Conservation (phyloP, 2,329 filamentous ascomycete genomes). For the Clonostachys sp. region DNA sequence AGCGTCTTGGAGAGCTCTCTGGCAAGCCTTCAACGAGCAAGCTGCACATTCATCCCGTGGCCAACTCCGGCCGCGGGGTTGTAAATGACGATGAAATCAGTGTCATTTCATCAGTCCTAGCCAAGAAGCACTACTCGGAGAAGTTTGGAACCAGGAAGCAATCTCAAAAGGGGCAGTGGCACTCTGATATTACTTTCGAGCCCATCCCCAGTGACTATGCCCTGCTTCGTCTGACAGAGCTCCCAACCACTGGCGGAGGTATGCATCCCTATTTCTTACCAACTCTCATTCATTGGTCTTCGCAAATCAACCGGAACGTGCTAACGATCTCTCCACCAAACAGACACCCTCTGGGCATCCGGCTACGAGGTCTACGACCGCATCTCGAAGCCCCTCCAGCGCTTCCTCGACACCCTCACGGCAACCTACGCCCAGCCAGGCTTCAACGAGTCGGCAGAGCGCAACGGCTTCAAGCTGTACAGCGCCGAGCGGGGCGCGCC, state of each 20-base stretch:
- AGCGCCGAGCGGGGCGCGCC: conserved; percentile 38
- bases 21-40: conserved; percentile 51
- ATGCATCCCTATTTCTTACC: conserved; percentile 9
- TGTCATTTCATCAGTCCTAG: conserved; percentile 54
- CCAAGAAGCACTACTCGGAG: conserved; percentile 41
- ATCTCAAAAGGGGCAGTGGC: conserved; percentile 42
- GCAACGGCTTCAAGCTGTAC: conserved; percentile 39
- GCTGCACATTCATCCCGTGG: conserved; percentile 57
- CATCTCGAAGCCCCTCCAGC: conserved; percentile 49
- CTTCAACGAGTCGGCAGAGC: conserved; percentile 42
- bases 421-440: conserved; percentile 46
- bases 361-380: conserved; percentile 65
- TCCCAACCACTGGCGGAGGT: conserved; percentile 51
- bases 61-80: conserved; percentile 45
- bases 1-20: conserved; percentile 52
- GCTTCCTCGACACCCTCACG: conserved; percentile 54
- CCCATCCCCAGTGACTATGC: conserved; percentile 60
- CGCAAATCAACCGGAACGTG: neutral
- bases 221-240: conserved; percentile 44
- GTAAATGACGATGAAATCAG: conserved; percentile 56
- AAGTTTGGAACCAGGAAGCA: conserved; percentile 31
- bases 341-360: conserved; percentile 62
- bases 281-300: neutral
- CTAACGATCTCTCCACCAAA: neutral
- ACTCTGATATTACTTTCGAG: conserved; percentile 64